Percentiles rank a stretch among this genome's conserved stretches.
Conservation (phyloP, 169 alveolate species). For the Hammondia hammondi region DNA sequence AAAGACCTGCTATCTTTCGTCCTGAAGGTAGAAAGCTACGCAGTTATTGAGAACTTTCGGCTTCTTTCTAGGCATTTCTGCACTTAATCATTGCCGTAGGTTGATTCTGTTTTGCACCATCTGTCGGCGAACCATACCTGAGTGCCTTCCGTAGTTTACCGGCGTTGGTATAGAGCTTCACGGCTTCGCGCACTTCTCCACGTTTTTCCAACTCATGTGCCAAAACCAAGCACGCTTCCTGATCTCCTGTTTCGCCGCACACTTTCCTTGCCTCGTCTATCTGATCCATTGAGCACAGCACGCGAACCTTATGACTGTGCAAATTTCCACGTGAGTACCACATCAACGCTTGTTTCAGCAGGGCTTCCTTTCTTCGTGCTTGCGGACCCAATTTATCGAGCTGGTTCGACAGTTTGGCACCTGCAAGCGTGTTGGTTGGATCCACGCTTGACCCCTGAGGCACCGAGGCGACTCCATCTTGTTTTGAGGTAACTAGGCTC, state of each 20-base stretch:
- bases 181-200: constrained; percentile 86
- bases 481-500: no score
- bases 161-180: constrained; percentile 83
- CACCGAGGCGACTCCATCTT: no score
- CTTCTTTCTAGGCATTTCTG: no score
- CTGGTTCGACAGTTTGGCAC: no score
- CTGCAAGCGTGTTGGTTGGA: no score
- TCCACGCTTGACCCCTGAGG: no score
- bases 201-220: constrained; percentile 48
- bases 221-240: constrained; percentile 5
- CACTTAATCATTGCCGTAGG: neutral
- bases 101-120: constrained; percentile 79
- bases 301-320: neutral
- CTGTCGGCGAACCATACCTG: constrained; percentile 80
- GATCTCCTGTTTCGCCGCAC: constrained; percentile 81
- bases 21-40: no score
- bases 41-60: no score
- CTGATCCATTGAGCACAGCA: constrained; percentile 74
- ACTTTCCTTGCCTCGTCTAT: constrained; percentile 87
- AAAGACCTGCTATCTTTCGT: no score
- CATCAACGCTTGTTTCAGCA: neutral
- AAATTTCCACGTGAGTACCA: constrained; percentile 1
- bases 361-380: neutral
- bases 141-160: constrained; percentile 84
- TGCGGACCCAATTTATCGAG: neutral